A percentile compares a stretch with the other conserved stretches of the same genome.
Conservation (phyloP, 2,329 filamentous ascomycete species). For the Pseudogymnoascus verrucosus region DNA sequence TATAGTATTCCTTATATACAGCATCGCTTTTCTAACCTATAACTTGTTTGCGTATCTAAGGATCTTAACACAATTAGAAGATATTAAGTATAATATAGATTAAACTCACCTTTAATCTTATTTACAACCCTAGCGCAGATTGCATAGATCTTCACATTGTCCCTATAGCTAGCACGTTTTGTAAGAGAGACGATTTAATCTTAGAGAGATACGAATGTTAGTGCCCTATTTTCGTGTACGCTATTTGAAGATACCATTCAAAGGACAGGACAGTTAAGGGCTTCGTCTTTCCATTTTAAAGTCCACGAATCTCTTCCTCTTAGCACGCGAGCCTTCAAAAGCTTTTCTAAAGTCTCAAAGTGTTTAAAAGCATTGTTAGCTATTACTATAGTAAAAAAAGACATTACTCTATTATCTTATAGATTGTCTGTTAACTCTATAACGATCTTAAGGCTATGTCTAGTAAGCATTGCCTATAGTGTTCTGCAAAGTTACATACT, state of each 20-base stretch:
- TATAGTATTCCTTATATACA: too few species aligned
- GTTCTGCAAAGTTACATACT: neutral
- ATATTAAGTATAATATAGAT: too few species aligned
- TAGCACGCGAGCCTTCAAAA: neutral
- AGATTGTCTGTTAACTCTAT: neutral
- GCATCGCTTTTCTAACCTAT: too few species aligned
- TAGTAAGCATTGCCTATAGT: neutral
- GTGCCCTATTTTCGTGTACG: neutral
- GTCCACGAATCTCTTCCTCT: constrained; percentile 1
- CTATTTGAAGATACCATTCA: neutral
- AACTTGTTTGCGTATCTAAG: too few species aligned
- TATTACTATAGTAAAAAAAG: constrained; percentile 4
- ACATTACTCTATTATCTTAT: neutral
- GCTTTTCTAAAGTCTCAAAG: neutral
- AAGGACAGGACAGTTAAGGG: neutral
- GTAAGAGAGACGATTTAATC: neutral
- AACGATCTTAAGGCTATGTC: neutral
- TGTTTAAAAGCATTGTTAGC: constrained; percentile 2
- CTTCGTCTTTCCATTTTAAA: neutral
- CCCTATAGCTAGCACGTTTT: neutral
- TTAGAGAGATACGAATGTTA: neutral
- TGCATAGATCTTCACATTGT: neutral
- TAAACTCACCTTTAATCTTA: constrained; percentile 5
- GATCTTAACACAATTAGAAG: too few species aligned
- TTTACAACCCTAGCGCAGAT: neutral